These are phyloP conservation scores for Aspergillus diversus DNA, from an alignment of 495 filamentous ascomycete species.

Conservation along the genomic window DNA sequence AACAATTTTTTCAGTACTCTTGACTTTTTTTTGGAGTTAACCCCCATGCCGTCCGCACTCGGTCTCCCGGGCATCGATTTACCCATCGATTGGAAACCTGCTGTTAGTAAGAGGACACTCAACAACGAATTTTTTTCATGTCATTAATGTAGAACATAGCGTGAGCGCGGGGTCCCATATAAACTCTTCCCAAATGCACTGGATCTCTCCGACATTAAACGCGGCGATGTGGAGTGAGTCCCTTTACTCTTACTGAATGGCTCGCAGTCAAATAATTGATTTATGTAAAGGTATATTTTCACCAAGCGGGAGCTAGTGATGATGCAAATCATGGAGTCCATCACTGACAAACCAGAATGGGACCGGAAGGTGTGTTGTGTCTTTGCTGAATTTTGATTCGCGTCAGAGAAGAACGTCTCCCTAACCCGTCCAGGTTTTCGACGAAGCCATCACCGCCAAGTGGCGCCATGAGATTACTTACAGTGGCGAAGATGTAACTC, in stretches of 20 bases:
- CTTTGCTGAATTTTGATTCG: not conserved
- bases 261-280: no score
- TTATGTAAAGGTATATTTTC: no score
- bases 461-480: conserved; percentile 19
- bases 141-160: not conserved
- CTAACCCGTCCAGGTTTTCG: conserved; percentile 2
- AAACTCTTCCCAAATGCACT: conserved; percentile 1
- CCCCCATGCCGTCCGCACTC: not conserved
- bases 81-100: not conserved
- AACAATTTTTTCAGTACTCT: not conserved
- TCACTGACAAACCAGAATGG: conserved; percentile 55
- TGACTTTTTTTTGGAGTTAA: not conserved
- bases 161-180: not conserved
- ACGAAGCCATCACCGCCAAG: conserved; percentile 8
- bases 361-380: conserved; percentile 19
- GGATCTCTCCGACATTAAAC: not conserved
- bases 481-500: conserved; percentile 36
- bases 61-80: not conserved
- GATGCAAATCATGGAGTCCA: conserved; percentile 38
- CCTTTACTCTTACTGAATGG: not conserved
- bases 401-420: not conserved
- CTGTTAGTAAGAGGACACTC: conserved; percentile 1
- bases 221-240: not conserved
- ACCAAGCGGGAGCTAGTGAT: conserved; percentile 42
- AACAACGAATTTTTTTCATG: no score